Percentiles rank a stretch among this genome's conserved stretches.
phyloP scores from a whole-genome alignment of 1,284 basidiomycete species.

The Naganishia sp. region DNA sequence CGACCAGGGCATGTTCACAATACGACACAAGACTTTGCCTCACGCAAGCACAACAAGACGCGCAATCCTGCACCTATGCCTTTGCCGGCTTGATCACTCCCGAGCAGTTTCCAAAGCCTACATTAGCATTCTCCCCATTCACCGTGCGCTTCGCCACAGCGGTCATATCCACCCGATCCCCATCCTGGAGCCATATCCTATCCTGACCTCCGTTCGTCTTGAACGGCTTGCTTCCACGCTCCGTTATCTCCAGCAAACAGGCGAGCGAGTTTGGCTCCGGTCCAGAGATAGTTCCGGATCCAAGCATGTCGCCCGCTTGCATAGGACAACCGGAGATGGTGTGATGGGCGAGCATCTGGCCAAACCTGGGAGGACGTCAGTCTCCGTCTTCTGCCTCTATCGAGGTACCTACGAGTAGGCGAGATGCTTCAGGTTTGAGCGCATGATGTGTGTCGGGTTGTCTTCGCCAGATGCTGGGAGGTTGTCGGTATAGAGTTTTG shows the following conservation, averaged over 20 bases:
- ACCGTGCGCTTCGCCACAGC: slow-evolving; percentile 15
- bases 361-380: slow-evolving; percentile 11
- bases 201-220: slow-evolving; percentile 21
- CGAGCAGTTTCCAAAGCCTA: slow-evolving; percentile 24
- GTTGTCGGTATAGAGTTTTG: not conserved
- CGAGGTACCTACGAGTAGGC: slow-evolving; percentile 27
- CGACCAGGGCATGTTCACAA: not conserved
- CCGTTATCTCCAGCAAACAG: slow-evolving; percentile 37
- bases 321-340: slow-evolving; percentile 38
- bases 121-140: slow-evolving; percentile 20
- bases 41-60: not conserved
- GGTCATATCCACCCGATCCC: slow-evolving; percentile 29
- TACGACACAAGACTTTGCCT: not conserved
- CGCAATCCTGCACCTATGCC: not conserved
- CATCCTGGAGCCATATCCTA: slow-evolving; percentile 23
- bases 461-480: slow-evolving; percentile 13
- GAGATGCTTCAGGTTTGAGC: slow-evolving; percentile 31
- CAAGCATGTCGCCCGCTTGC: slow-evolving; percentile 40
- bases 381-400: not conserved
- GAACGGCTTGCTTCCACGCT: slow-evolving; percentile 26
- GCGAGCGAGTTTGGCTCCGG: slow-evolving; percentile 35
- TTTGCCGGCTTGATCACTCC: slow-evolving; percentile 27
- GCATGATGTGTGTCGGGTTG: slow-evolving; percentile 11
- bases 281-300: slow-evolving; percentile 40
- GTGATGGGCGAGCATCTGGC: slow-evolving; percentile 42